Percentiles rank a stretch among this genome's conserved stretches.
Conservation (phyloP, 164 flowering plant species). For the Vitis rotundifolia region DNA sequence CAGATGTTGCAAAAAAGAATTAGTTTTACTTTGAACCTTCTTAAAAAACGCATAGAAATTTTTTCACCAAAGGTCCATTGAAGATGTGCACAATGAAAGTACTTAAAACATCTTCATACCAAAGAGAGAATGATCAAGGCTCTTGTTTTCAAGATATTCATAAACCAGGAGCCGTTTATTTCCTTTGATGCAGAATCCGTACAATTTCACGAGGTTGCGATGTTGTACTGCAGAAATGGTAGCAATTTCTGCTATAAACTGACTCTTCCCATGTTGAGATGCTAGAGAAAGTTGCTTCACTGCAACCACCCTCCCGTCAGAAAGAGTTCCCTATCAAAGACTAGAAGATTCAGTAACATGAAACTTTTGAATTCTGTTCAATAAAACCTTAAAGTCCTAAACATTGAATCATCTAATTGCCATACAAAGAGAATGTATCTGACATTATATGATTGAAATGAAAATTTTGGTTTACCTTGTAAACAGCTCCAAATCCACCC, state of each 20-base stretch:
- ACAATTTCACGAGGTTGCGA: constrained; percentile 36
- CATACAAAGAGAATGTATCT: not conserved
- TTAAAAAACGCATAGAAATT: too few relatives aligned
- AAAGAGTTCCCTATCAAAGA: constrained; percentile 24
- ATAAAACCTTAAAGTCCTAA: too few relatives aligned
- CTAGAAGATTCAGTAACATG: too few relatives aligned
- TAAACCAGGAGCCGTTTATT: constrained; percentile 22
- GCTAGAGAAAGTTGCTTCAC: constrained; percentile 26
- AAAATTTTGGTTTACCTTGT: constrained; percentile 1
- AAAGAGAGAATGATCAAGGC: constrained; percentile 29
- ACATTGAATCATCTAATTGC: too few relatives aligned
- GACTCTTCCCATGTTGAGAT: constrained; percentile 28
- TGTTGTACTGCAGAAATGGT: constrained; percentile 34
- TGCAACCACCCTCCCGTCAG: constrained; percentile 25
- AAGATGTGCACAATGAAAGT: too few relatives aligned
- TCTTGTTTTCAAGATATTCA: constrained; percentile 27
- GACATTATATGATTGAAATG: not conserved
- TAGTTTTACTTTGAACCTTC: too few relatives aligned
- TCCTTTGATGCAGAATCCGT: constrained; percentile 37
- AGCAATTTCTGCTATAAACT: constrained; percentile 29
- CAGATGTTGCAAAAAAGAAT: too few relatives aligned
- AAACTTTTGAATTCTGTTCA: too few relatives aligned
- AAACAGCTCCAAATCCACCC: constrained; percentile 26
- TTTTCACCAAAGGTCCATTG: too few relatives aligned
- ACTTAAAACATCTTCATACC: constrained; percentile 13